These are phyloP conservation scores for Tetrahymena thermophila DNA, from an alignment of 73 alveolate species.

Conservation along the genomic window DNA sequence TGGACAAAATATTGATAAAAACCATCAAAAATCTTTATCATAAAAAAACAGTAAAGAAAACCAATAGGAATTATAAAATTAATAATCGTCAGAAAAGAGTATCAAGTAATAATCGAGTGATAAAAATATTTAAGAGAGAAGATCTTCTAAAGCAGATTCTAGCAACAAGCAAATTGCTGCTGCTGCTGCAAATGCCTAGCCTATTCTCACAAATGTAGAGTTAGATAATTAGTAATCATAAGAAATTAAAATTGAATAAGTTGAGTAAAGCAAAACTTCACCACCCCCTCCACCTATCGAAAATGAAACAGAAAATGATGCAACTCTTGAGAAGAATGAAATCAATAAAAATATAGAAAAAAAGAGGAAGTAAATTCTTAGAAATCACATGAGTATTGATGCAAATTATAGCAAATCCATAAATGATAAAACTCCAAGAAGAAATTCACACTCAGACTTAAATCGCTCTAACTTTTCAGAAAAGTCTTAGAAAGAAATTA, in stretches of 20 bases:
- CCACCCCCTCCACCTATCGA: background rate
- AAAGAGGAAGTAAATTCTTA: background rate
- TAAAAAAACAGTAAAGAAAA: background rate
- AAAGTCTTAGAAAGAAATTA: background rate
- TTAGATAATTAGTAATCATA: background rate
- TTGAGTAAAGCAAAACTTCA: background rate
- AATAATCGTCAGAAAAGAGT: background rate
- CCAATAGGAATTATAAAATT: too few relatives aligned
- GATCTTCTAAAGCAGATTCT: background rate
- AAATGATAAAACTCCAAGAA: background rate
- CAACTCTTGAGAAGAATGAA: background rate
- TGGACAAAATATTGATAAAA: background rate
- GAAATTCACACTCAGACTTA: background rate
- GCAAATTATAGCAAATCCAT: background rate
- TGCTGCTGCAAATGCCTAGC: background rate
- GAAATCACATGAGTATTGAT: background rate
- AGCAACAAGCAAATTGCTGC: background rate
- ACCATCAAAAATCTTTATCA: background rate
- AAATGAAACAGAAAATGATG: background rate
- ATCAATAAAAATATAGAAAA: background rate
- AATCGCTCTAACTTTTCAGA: background rate
- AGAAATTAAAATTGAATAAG: background rate
- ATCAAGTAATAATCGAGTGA: background rate
- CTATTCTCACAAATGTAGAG: background rate
- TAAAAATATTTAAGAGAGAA: background rate